A percentile compares a stretch with the other conserved stretches of the same genome.
These are phyloP conservation scores for Rosa persica DNA, from an alignment of 306 rosid species.

Conservation along the genomic window DNA sequence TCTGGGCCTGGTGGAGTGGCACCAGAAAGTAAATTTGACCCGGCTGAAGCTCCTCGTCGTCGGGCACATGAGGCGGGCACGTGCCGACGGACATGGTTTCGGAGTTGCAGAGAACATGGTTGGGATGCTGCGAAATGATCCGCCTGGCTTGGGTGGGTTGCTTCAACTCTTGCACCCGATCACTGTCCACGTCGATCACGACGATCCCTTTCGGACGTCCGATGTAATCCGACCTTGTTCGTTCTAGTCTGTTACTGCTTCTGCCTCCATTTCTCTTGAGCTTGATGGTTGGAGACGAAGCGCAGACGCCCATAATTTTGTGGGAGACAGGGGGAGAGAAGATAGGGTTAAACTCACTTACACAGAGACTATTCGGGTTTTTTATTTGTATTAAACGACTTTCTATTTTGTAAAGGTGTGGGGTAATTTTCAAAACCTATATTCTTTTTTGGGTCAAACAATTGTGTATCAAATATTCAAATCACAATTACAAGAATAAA, in stretches of 20 bases:
- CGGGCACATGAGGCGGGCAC: conserved; percentile 48
- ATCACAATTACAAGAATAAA: not conserved
- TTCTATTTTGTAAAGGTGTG: not conserved
- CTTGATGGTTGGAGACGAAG: conserved; percentile 30
- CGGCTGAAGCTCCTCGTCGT: conserved; percentile 49
- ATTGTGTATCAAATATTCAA: not conserved
- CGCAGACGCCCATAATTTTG: conserved; percentile 55
- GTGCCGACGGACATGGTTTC: conserved; percentile 62
- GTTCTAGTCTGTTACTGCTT: not conserved
- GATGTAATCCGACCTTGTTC: conserved; percentile 33
- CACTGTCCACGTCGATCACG: conserved; percentile 53
- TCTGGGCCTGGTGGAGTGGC: conserved; percentile 42
- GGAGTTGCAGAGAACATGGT: conserved; percentile 56
- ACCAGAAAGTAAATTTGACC: conserved; percentile 75
- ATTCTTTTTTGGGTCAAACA: not conserved
- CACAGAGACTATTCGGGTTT: not conserved
- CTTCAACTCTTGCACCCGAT: conserved; percentile 41
- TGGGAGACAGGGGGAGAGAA: not conserved
- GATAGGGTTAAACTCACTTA: not conserved
- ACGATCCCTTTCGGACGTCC: conserved; percentile 36
- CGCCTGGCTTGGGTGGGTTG: conserved; percentile 43
- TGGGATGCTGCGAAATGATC: conserved; percentile 40
- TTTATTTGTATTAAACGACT: not conserved
- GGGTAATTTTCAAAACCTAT: not conserved
- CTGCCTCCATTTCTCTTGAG: not conserved